phyloP scores from a whole-genome alignment of 2,329 filamentous ascomycete species.

The Seiridium unicorne region DNA sequence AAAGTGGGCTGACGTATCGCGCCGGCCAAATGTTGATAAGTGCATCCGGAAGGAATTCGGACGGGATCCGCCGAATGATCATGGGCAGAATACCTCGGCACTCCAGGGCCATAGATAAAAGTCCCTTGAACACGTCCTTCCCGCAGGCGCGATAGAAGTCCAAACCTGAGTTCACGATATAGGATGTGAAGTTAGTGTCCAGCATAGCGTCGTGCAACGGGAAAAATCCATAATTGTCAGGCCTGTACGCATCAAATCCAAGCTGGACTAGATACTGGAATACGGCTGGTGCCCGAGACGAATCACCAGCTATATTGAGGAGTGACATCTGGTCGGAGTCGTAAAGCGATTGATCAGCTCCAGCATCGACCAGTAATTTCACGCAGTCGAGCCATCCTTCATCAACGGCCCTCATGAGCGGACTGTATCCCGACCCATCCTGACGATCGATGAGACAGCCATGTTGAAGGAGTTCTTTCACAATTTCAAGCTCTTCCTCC shows the following conservation, averaged over 20 bases:
- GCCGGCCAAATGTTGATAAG: not conserved
- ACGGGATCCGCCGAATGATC: not conserved
- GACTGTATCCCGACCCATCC: not conserved
- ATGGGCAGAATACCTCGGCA: not conserved
- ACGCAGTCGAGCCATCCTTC: not conserved
- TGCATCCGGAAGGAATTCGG: not conserved
- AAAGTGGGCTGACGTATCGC: not conserved
- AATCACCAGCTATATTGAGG: not conserved
- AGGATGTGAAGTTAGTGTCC: not conserved
- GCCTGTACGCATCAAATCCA: not conserved
- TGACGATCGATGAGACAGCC: not conserved
- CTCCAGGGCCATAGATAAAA: not conserved
- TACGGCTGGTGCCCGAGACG: not conserved
- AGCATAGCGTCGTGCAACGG: not conserved
- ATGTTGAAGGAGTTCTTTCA: not conserved
- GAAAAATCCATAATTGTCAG: not conserved
- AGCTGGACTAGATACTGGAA: not conserved
- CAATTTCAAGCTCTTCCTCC: not conserved
- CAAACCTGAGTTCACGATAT: not conserved
- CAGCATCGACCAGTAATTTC: not conserved
- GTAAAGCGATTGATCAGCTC: not conserved
- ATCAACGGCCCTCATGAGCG: not conserved
- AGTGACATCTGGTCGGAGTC: not conserved
- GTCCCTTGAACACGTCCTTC: not conserved
- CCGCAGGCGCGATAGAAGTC: slow-evolving; percentile 1